Conservation (phyloP, 2,329 filamentous ascomycete species). For the Exserohilum turcica region DNA sequence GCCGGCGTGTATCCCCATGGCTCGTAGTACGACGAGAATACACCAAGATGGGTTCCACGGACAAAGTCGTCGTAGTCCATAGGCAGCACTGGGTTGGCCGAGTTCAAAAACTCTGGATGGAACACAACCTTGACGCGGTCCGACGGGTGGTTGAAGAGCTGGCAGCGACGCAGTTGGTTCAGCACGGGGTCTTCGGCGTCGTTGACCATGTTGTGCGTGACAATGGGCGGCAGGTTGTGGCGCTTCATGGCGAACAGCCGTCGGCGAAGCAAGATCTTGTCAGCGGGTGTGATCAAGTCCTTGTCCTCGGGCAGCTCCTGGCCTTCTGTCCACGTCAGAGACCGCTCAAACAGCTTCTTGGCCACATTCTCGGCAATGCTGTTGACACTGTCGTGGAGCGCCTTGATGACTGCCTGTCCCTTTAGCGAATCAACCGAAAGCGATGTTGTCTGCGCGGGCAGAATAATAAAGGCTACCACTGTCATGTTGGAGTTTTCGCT, state of each 20-base stretch:
- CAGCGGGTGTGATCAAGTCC: constrained; percentile 88
- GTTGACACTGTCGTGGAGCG: constrained; percentile 87
- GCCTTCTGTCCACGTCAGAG: constrained; percentile 93
- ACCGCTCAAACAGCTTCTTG: constrained; percentile 91
- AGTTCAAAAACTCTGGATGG: constrained; percentile 97
- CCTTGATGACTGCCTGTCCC: constrained; percentile 97
- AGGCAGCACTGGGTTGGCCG: constrained; percentile 90
- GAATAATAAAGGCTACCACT: constrained; percentile 96
- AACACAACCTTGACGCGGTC: constrained; percentile 98
- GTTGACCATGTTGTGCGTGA: constrained; percentile 98
- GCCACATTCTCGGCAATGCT: constrained; percentile 92
- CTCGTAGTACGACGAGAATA: constrained; percentile 98
- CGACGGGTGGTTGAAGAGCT: constrained; percentile 93
- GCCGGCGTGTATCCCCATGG: constrained; percentile 99
- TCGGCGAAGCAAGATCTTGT: constrained; percentile 88
- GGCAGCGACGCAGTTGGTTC: constrained; percentile 92
- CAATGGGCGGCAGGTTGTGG: constrained; percentile 85
- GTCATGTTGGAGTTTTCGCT: constrained; percentile 83
- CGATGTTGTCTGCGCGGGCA: constrained; percentile 95
- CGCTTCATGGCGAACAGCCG: constrained; percentile 97
- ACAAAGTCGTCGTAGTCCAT: constrained; percentile 99
- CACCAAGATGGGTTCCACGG: constrained; percentile 90
- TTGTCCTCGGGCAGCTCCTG: constrained; percentile 94
- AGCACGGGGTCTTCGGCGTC: constrained; percentile 91
- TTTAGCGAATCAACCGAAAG: constrained; percentile 94